Evolutionary conservation across 2,329 filamentous ascomycete species (phyloP).

Genomic region (Penicillium occitanis): DNA sequence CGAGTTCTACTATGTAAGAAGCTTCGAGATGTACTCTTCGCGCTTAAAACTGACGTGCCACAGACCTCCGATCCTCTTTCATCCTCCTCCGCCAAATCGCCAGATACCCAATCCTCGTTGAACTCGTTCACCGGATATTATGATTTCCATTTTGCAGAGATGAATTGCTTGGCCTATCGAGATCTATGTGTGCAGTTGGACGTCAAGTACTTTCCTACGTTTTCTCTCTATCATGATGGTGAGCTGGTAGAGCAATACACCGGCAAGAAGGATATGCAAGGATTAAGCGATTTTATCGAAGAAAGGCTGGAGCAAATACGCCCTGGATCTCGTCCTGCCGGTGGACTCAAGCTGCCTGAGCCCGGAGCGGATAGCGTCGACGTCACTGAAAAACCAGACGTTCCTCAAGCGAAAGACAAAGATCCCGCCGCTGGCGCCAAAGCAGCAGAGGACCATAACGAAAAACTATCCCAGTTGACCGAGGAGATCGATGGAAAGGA

Average conservation of each 20-base stretch:
- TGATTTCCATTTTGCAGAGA: slow-evolving; percentile 78
- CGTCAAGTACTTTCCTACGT: slow-evolving; percentile 71
- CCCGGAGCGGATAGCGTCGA: slow-evolving; percentile 61
- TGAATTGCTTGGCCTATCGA: slow-evolving; percentile 82
- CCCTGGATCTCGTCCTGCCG: slow-evolving; percentile 74
- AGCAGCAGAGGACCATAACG: slow-evolving; percentile 45
- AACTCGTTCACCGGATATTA: slow-evolving; percentile 79
- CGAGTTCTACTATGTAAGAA: slow-evolving; percentile 73
- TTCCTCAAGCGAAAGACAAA: slow-evolving; percentile 45
- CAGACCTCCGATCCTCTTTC: slow-evolving; percentile 74
- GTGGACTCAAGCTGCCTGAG: slow-evolving; percentile 67
- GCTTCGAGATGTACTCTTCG: neutral
- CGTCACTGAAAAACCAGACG: slow-evolving; percentile 38
- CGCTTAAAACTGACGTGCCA: slow-evolving; percentile 25
- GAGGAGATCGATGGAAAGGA: neutral
- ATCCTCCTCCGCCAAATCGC: slow-evolving; percentile 51
- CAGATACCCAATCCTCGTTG: slow-evolving; percentile 51
- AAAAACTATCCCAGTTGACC: slow-evolving; percentile 33
- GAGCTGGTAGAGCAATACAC: slow-evolving; percentile 61
- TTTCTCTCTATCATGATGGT: slow-evolving; percentile 78
- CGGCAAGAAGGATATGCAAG: slow-evolving; percentile 67
- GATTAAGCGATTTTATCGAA: slow-evolving; percentile 71
- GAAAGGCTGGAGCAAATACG: slow-evolving; percentile 71
- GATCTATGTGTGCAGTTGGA: slow-evolving; percentile 71
- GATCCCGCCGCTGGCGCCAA: slow-evolving; percentile 39